Evolutionary conservation across 495 filamentous ascomycete species (phyloP).

Genomic region (Rostrohypoxylon terebratum): DNA sequence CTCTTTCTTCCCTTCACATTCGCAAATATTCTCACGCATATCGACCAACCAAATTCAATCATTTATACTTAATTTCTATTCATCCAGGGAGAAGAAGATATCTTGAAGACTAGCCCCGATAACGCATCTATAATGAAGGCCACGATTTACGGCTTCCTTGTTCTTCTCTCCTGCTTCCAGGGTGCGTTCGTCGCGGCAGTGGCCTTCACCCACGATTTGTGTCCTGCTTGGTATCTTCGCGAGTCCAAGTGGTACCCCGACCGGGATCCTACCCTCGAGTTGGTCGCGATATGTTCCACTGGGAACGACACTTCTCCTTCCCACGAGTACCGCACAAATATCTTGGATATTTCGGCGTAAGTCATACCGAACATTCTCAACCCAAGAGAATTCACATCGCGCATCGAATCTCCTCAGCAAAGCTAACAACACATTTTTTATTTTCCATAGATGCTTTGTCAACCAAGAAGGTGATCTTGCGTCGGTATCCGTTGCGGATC

Average conservation of each 20-base stretch:
- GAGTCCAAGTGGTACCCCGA: too few species aligned
- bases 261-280: too few species aligned
- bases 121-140: neutral
- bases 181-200: neutral
- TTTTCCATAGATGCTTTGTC: neutral
- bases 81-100: neutral
- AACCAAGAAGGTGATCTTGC: neutral
- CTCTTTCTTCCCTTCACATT: neutral
- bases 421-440: neutral
- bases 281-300: constrained; percentile 2
- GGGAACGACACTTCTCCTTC: neutral
- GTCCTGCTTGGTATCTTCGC: constrained; percentile 7
- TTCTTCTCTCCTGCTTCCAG: neutral
- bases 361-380: neutral
- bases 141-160: neutral
- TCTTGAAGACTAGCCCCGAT: neutral
- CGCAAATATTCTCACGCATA: neutral
- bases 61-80: neutral
- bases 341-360: constrained; percentile 14
- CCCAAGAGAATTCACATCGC: neutral
- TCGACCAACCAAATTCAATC: neutral
- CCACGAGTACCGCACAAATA: neutral
- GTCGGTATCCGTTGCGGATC: too few species aligned
- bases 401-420: neutral
- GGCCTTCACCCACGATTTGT: neutral